Conservation (phyloP, 805 yeast species). For the Candida peoriensis region DNA sequence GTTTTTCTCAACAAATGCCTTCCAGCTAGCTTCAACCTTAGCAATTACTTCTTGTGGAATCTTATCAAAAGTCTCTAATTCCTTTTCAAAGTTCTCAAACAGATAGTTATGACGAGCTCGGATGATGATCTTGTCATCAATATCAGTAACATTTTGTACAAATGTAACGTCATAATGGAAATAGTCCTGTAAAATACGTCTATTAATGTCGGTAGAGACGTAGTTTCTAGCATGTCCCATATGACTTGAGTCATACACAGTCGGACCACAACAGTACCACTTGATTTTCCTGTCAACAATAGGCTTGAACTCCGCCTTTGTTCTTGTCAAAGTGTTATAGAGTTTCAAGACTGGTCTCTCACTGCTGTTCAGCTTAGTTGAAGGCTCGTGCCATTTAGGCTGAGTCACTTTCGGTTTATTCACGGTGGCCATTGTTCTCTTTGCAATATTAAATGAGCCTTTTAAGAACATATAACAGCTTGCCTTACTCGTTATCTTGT, state of each 20-base stretch:
- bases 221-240: constrained; percentile 99
- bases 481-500: no score
- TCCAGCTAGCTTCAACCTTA: constrained; percentile 40
- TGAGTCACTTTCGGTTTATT: constrained; percentile 33
- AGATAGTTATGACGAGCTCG: constrained; percentile 89
- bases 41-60: constrained; percentile 30
- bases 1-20: constrained; percentile 47
- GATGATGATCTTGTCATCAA: constrained; percentile 93
- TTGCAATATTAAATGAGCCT: no score
- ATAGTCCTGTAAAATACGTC: constrained; percentile 84
- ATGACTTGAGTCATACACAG: constrained; percentile 92
- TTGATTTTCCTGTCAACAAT: constrained; percentile 57
- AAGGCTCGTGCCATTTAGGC: constrained; percentile 49
- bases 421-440: constrained; percentile 24
- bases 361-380: constrained; percentile 6
- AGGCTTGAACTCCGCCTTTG: constrained; percentile 78
- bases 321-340: constrained; percentile 79
- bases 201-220: constrained; percentile 88
- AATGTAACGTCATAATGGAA: constrained; percentile 85
- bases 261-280: constrained; percentile 99
- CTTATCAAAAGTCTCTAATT: constrained; percentile 22
- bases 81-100: constrained; percentile 52
- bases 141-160: constrained; percentile 97
- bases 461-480: no score
- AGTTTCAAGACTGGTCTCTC: constrained; percentile 48